phyloP scores from a whole-genome alignment of 768 basidiomycete genomes.

The Vishniacozyma victoriae region DNA sequence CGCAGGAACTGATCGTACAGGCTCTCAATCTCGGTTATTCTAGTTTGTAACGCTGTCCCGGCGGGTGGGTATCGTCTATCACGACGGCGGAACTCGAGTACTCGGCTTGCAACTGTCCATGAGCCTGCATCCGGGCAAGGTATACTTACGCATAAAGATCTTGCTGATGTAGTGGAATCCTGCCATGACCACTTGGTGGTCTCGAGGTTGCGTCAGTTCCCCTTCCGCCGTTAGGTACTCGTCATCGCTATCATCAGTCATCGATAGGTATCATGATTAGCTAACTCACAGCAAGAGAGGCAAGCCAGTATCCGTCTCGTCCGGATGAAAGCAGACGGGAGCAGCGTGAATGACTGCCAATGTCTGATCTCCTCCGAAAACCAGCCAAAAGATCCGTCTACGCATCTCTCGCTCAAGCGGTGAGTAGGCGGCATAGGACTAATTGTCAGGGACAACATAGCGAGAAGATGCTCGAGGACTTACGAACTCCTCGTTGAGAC shows the following conservation, averaged over 20 bases:
- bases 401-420: slow-evolving; percentile 82
- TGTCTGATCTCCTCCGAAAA: slow-evolving; percentile 87
- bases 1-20: slow-evolving; percentile 69
- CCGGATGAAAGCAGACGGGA: slow-evolving; percentile 50
- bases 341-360: slow-evolving; percentile 53
- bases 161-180: slow-evolving; percentile 82
- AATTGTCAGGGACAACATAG: slow-evolving; percentile 55
- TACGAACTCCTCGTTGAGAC: slow-evolving; percentile 15
- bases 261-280: slow-evolving; percentile 52
- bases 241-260: slow-evolving; percentile 59
- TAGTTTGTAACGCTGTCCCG: slow-evolving; percentile 26
- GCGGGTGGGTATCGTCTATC: slow-evolving; percentile 31
- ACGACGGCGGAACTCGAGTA: slow-evolving; percentile 26
- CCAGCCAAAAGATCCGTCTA: slow-evolving; percentile 80
- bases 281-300: too few species aligned
- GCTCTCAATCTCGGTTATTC: slow-evolving; percentile 73
- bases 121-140: too few species aligned
- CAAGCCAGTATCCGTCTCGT: too few species aligned
- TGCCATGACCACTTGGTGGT: slow-evolving; percentile 74
- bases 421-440: slow-evolving; percentile 72
- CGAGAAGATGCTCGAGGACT: not conserved
- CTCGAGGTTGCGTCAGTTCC: slow-evolving; percentile 80
- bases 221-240: slow-evolving; percentile 70
- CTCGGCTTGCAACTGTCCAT: slow-evolving; percentile 11
- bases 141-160: slow-evolving; percentile 54